These are phyloP conservation scores for Tricholoma furcatifolium DNA, from an alignment of 768 basidiomycete genomes.

Conservation along the genomic window DNA sequence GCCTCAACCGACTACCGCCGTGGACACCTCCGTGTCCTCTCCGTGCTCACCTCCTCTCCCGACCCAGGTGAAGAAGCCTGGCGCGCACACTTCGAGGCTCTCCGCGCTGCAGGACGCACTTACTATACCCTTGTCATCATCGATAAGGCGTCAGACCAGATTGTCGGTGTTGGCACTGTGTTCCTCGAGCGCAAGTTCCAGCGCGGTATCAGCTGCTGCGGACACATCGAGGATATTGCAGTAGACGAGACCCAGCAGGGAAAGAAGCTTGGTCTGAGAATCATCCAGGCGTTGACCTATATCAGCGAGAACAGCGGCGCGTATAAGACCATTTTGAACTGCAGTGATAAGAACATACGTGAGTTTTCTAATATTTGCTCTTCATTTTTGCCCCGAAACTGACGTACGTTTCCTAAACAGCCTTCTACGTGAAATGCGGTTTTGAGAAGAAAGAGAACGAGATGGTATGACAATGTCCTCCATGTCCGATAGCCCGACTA, in stretches of 20 bases:
- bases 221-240: slow-evolving; percentile 98
- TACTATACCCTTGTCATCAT: slow-evolving; percentile 90
- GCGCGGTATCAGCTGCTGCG: slow-evolving; percentile 79
- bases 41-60: slow-evolving; percentile 70
- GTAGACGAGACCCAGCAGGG: slow-evolving; percentile 89
- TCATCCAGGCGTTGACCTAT: slow-evolving; percentile 83
- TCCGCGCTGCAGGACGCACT: slow-evolving; percentile 53
- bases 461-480: slow-evolving; percentile 60
- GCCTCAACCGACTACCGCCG: slow-evolving; percentile 80
- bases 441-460: slow-evolving; percentile 88
- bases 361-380: slow-evolving; percentile 34
- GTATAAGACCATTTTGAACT: slow-evolving; percentile 99
- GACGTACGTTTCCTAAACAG: slow-evolving; percentile 35
- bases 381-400: slow-evolving; percentile 1
- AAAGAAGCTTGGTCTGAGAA: slow-evolving; percentile 82
- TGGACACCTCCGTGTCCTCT: slow-evolving; percentile 82
- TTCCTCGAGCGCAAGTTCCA: slow-evolving; percentile 96
- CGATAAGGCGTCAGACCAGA: slow-evolving; percentile 66
- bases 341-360: slow-evolving; percentile 90
- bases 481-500: background rate
- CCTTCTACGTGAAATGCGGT: slow-evolving; percentile 97
- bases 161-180: slow-evolving; percentile 82
- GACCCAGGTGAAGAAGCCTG: slow-evolving; percentile 69
- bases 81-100: slow-evolving; percentile 62
- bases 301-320: slow-evolving; percentile 80